Percentiles rank a stretch among this genome's conserved stretches.
Conservation (phyloP, 306 rosid genomes). For the Abrus precatorius region DNA sequence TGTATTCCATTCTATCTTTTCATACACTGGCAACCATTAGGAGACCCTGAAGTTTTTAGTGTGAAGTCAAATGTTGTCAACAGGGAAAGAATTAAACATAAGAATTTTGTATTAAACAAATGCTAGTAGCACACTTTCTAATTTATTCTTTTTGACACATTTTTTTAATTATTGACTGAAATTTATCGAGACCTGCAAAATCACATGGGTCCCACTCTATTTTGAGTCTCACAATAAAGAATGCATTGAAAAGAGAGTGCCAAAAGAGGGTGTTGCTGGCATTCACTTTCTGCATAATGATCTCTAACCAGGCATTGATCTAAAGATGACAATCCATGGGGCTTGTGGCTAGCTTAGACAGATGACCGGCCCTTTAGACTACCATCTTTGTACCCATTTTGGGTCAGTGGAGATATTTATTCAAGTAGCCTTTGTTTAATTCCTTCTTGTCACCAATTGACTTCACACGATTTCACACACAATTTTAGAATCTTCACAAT, state of each 20-base stretch:
- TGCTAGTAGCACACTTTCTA: no score
- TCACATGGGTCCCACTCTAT: no score
- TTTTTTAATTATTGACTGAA: no score
- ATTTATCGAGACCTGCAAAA: no score
- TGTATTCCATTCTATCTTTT: conserved; percentile 16
- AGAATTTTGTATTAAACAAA: background rate
- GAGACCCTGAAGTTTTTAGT: conserved; percentile 25
- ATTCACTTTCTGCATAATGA: background rate
- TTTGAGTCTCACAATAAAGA: no score
- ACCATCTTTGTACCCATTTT: background rate
- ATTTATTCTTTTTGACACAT: no score
- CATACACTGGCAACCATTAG: conserved; percentile 4
- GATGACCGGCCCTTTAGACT: background rate
- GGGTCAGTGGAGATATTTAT: conserved; percentile 10
- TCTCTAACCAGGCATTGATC: conserved; percentile 11
- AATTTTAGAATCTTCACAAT: conserved; percentile 21
- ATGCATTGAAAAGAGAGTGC: no score
- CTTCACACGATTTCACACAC: conserved; percentile 14
- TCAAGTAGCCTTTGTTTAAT: background rate
- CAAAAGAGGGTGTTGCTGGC: no score
- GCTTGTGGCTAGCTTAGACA: background rate
- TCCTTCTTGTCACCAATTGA: background rate
- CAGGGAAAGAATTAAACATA: conserved; percentile 15
- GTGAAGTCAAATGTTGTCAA: conserved; percentile 6
- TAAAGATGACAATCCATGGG: conserved; percentile 6